These are phyloP conservation scores for Chrysoporthe austroafricana DNA, from an alignment of 2,329 filamentous ascomycete genomes.

Conservation along the genomic window DNA sequence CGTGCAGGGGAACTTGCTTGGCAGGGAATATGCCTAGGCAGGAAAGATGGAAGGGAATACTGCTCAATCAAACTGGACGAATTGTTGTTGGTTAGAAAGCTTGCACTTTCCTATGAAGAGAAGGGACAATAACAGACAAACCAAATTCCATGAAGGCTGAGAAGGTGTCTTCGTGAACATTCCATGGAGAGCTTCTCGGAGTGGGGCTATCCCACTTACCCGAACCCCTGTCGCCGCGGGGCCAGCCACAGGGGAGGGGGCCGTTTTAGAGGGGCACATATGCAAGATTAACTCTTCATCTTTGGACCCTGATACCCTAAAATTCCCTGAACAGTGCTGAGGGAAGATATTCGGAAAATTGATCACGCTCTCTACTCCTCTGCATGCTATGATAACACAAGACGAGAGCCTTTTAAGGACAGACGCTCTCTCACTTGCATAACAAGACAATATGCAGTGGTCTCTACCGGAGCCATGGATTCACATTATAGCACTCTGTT, in stretches of 20 bases:
- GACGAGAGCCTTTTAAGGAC: not conserved
- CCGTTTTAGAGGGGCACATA: not conserved
- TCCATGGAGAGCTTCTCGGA: slow-evolving; percentile 25
- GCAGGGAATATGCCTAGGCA: not conserved
- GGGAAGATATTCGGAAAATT: not conserved
- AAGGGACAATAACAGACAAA: not conserved
- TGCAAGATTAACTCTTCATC: slow-evolving; percentile 9
- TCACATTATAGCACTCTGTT: too few relatives aligned
- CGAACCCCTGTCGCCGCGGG: slow-evolving; percentile 18
- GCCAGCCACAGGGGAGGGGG: not conserved
- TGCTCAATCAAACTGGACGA: not conserved
- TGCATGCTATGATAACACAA: not conserved
- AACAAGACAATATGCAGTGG: not conserved
- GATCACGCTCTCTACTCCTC: not conserved
- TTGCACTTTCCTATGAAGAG: not conserved
- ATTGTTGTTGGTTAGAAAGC: not conserved
- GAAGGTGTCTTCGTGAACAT: slow-evolving; percentile 24
- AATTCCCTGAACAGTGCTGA: not conserved
- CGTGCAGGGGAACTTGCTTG: not conserved
- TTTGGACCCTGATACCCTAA: not conserved
- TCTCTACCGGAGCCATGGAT: not conserved
- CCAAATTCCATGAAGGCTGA: slow-evolving; percentile 10
- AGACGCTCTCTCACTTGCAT: not conserved
- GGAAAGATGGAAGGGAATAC: not conserved
- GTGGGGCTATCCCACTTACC: slow-evolving; percentile 18